phyloP scores from a whole-genome alignment of 2,329 filamentous ascomycete species.

The Monilinia aucupariae region DNA sequence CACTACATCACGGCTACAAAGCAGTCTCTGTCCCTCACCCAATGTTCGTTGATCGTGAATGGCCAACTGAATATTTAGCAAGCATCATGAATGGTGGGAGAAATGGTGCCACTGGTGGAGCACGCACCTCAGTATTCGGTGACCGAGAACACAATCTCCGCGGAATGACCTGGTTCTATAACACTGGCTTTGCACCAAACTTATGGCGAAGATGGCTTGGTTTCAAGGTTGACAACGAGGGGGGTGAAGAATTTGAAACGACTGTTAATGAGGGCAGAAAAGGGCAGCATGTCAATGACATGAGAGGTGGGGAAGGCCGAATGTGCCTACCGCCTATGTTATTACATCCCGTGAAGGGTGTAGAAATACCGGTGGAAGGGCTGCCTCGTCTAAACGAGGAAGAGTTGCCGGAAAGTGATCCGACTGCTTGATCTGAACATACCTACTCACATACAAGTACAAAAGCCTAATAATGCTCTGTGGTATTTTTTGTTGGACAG shows the following conservation, averaged over 20 bases:
- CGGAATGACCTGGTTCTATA: constrained; percentile 89
- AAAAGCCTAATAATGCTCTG: neutral
- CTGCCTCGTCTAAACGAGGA: constrained; percentile 19
- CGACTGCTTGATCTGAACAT: constrained; percentile 30
- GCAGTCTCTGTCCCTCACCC: constrained; percentile 88
- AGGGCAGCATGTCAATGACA: constrained; percentile 38
- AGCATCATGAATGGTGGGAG: constrained; percentile 73
- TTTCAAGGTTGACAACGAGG: constrained; percentile 70
- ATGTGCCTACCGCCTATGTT: constrained; percentile 92
- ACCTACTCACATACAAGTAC: neutral
- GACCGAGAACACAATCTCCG: constrained; percentile 85
- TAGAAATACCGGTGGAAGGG: constrained; percentile 46
- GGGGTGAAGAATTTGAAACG: constrained; percentile 70
- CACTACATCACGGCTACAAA: constrained; percentile 88
- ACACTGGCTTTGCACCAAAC: constrained; percentile 73
- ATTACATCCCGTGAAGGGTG: constrained; percentile 79
- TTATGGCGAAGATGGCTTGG: constrained; percentile 85
- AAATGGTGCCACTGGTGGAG: constrained; percentile 69
- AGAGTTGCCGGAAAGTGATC: constrained; percentile 32
- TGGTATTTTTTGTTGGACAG: neutral
- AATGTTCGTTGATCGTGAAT: constrained; percentile 78
- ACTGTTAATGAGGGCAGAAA: constrained; percentile 44
- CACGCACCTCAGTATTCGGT: constrained; percentile 67
- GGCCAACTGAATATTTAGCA: constrained; percentile 75
- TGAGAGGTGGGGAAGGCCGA: constrained; percentile 67